Evolutionary conservation across 2,329 filamentous ascomycete species (phyloP).

Genomic region (Zymoseptoria tritici): DNA sequence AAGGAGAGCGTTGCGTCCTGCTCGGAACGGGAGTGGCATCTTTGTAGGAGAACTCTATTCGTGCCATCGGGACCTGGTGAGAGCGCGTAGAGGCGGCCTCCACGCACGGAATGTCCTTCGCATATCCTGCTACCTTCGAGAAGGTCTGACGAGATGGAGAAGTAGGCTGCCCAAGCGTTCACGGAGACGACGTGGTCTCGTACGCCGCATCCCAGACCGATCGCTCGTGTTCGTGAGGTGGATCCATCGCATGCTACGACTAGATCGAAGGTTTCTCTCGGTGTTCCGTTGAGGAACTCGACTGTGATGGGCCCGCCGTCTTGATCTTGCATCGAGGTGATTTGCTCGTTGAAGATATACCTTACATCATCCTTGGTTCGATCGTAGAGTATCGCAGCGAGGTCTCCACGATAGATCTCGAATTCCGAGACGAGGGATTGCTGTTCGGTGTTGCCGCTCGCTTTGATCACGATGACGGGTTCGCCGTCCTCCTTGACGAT

Average conservation of each 20-base stretch:
- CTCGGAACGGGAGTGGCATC: slow-evolving; percentile 27
- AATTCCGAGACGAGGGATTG: slow-evolving; percentile 33
- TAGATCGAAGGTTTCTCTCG: slow-evolving; percentile 38
- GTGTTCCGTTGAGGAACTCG: slow-evolving; percentile 35
- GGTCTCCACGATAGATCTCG: slow-evolving; percentile 32
- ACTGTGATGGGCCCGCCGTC: slow-evolving; percentile 33
- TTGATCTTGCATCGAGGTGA: slow-evolving; percentile 29
- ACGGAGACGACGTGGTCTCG: slow-evolving; percentile 33
- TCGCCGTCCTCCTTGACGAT: slow-evolving; percentile 24
- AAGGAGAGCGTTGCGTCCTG: slow-evolving; percentile 29
- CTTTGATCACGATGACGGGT: slow-evolving; percentile 25
- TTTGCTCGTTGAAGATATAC: slow-evolving; percentile 36
- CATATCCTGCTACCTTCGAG: slow-evolving; percentile 33
- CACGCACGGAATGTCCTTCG: slow-evolving; percentile 31
- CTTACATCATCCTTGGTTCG: slow-evolving; percentile 34
- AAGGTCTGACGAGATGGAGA: slow-evolving; percentile 34
- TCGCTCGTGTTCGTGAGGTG: slow-evolving; percentile 41
- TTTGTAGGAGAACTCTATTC: slow-evolving; percentile 24
- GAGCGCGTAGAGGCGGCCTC: slow-evolving; percentile 34
- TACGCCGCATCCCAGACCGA: slow-evolving; percentile 36
- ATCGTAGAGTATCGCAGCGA: slow-evolving; percentile 27
- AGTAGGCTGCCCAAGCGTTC: slow-evolving; percentile 39
- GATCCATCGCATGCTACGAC: slow-evolving; percentile 45
- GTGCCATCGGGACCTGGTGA: slow-evolving; percentile 29
- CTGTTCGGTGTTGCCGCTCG: slow-evolving; percentile 27